Percentiles rank a stretch among this genome's conserved stretches.
Conservation (phyloP, 108 stramenopile genomes). For the Conticribra weissflogii region DNA sequence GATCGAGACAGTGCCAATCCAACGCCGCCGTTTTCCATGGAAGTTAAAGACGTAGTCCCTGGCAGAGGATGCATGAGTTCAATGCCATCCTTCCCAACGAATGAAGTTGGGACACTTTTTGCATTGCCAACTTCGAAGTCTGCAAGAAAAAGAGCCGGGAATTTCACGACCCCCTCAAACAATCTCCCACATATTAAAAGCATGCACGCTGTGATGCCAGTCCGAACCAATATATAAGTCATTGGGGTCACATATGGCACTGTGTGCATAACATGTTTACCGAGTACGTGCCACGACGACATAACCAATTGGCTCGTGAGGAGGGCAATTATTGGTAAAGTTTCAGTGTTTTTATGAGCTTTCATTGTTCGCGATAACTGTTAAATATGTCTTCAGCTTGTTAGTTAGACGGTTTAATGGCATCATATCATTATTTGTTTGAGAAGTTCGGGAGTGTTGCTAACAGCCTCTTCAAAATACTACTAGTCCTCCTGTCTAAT, state of each 20-base stretch:
- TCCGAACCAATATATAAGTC: conserved; percentile 26
- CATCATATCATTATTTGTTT: too few relatives aligned
- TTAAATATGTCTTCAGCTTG: too few relatives aligned
- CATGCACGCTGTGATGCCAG: conserved; percentile 9
- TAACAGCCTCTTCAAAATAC: too few relatives aligned
- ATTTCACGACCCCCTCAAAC: conserved; percentile 28
- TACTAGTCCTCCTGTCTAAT: too few relatives aligned
- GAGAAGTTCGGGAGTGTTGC: too few relatives aligned
- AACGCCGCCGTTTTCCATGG: conserved; percentile 9
- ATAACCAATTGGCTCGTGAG: conserved; percentile 26
- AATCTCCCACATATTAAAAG: conserved; percentile 24
- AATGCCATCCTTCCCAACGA: background rate
- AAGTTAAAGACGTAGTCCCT: too few relatives aligned
- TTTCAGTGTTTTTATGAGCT: too few relatives aligned
- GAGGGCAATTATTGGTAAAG: conserved; percentile 27
- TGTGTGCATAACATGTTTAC: conserved; percentile 31
- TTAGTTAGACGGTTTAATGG: too few relatives aligned
- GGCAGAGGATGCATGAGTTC: too few relatives aligned
- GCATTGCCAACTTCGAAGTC: background rate
- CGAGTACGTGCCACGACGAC: conserved; percentile 42
- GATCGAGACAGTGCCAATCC: conserved; percentile 16
- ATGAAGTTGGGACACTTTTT: background rate
- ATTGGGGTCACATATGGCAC: conserved; percentile 33
- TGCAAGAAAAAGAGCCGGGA: conserved; percentile 31
- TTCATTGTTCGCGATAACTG: too few relatives aligned